Conservation (phyloP, 805 yeast genomes). For the Hermanozyma aechmeae region DNA sequence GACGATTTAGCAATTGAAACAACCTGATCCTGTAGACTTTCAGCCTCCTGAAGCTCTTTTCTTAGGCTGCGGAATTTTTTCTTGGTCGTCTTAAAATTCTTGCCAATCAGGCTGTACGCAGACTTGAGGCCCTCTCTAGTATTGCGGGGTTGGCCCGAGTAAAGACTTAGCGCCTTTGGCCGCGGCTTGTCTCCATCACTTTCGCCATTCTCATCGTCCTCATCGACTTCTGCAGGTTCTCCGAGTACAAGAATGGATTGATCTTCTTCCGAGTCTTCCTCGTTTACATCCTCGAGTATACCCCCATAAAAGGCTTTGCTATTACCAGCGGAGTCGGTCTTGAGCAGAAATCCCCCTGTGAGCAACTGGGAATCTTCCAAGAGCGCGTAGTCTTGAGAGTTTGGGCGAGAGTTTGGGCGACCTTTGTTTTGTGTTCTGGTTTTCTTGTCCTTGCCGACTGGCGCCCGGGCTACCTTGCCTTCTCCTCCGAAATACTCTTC, state of each 20-base stretch:
- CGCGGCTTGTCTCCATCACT: conserved; percentile 8
- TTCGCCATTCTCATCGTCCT: conserved; percentile 15
- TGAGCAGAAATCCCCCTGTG: too few species aligned
- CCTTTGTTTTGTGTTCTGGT: too few species aligned
- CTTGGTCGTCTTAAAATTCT: conserved; percentile 57
- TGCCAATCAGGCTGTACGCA: conserved; percentile 69
- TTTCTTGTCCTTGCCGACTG: conserved; percentile 4
- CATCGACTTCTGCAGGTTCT: conserved; percentile 23
- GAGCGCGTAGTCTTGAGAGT: too few species aligned
- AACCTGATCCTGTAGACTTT: conserved; percentile 58
- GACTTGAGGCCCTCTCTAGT: conserved; percentile 61
- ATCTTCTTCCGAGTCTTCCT: conserved; percentile 4
- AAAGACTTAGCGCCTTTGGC: conserved; percentile 47
- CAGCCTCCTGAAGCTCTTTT: conserved; percentile 53
- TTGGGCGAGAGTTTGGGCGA: too few species aligned
- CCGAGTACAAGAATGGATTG: conserved; percentile 14
- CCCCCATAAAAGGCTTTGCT: too few species aligned
- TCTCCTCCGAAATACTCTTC: conserved; percentile 74
- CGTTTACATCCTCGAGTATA: neutral
- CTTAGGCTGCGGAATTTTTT: conserved; percentile 53
- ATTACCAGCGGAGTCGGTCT: too few species aligned
- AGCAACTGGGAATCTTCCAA: too few species aligned
- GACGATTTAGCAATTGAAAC: conserved; percentile 62
- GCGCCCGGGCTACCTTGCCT: conserved; percentile 44
- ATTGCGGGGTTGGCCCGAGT: conserved; percentile 75